phyloP scores from a whole-genome alignment of 2,329 filamentous ascomycete species.

The Paracoccidioides brasiliensis region DNA sequence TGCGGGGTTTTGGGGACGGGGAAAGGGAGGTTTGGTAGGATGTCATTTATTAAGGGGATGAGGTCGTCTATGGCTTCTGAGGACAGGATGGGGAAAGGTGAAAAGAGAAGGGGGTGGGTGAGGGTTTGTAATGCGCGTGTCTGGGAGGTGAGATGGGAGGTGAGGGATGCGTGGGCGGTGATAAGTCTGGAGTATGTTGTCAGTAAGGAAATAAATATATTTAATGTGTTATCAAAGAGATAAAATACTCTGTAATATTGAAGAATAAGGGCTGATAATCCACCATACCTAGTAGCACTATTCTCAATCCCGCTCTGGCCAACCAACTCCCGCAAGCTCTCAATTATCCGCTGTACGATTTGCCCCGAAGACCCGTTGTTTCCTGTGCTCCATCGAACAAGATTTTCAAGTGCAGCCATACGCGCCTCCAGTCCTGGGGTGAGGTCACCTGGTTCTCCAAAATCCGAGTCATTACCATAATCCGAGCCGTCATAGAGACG shows the following conservation, averaged over 20 bases:
- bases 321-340: slow-evolving; percentile 40
- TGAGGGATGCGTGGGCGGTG: slow-evolving; percentile 45
- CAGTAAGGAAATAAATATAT: not conserved
- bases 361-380: slow-evolving; percentile 40
- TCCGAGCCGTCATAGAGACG: slow-evolving; percentile 45
- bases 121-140: slow-evolving; percentile 47
- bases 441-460: slow-evolving; percentile 40
- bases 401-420: slow-evolving; percentile 43
- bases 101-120: slow-evolving; percentile 45
- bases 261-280: not conserved
- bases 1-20: slow-evolving; percentile 22
- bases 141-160: slow-evolving; percentile 48
- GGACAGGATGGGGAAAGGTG: slow-evolving; percentile 41
- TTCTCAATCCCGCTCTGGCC: slow-evolving; percentile 45
- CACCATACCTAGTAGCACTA: slow-evolving; percentile 39
- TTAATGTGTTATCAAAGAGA: not conserved
- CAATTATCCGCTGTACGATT: slow-evolving; percentile 40
- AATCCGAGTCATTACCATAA: slow-evolving; percentile 44
- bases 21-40: slow-evolving; percentile 41
- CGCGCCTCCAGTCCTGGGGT: slow-evolving; percentile 41
- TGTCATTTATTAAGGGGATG: slow-evolving; percentile 42
- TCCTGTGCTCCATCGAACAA: slow-evolving; percentile 41
- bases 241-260: not conserved
- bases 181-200: slow-evolving; percentile 34
- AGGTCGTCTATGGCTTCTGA: slow-evolving; percentile 44